phyloP scores from a whole-genome alignment of 2,329 filamentous ascomycete genomes.

The Colletotrichum falcatum region DNA sequence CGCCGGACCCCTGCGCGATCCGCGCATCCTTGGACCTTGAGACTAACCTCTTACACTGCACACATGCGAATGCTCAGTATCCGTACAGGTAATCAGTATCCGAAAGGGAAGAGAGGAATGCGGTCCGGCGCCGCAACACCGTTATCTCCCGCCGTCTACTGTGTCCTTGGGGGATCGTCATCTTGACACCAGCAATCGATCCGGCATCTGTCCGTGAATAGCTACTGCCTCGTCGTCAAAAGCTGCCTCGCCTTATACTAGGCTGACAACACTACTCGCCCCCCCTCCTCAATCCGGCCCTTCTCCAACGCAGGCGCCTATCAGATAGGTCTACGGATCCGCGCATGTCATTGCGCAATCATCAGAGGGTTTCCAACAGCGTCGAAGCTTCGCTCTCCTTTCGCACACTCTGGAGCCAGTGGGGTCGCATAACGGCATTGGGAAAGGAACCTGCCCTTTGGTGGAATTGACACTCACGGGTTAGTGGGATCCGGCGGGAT shows the following conservation, averaged over 20 bases:
- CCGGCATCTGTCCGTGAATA: background rate
- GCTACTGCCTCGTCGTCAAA: slow-evolving; percentile 1
- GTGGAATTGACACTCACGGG: background rate
- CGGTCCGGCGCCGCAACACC: slow-evolving; percentile 6
- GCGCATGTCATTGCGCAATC: slow-evolving; percentile 3
- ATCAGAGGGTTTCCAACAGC: slow-evolving; percentile 7
- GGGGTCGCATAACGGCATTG: background rate
- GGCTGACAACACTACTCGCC: background rate
- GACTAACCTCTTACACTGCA: background rate
- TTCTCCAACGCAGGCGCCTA: slow-evolving; percentile 8
- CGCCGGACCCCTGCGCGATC: slow-evolving; percentile 3
- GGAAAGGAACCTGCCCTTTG: slow-evolving; percentile 6
- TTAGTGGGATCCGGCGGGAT: background rate
- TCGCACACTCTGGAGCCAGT: background rate
- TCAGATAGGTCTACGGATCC: slow-evolving; percentile 22
- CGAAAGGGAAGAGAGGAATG: background rate
- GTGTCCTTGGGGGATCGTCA: background rate
- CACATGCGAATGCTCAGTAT: background rate
- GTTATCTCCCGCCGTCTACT: background rate
- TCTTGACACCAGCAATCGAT: too few relatives aligned
- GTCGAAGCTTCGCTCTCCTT: background rate
- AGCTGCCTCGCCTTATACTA: background rate
- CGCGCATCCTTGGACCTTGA: background rate
- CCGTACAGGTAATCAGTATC: background rate
- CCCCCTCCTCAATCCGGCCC: background rate